These are phyloP conservation scores for Actinidia polygama DNA, from an alignment of 179 eudicot species.

Conservation along the genomic window DNA sequence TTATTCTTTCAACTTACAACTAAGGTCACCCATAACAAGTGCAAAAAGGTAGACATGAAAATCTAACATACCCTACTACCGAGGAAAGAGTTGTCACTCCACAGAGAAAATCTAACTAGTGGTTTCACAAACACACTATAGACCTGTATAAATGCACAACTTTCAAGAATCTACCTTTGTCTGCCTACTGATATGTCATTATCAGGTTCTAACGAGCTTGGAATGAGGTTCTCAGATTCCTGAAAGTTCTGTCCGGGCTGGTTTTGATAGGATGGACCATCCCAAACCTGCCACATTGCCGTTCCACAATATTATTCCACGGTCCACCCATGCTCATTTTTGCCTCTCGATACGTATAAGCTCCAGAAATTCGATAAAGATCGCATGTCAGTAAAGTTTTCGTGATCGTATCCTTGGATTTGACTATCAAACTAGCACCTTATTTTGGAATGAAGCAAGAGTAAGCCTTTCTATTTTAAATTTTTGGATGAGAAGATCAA, in stretches of 20 bases:
- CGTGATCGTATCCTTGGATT: background rate
- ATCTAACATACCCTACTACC: background rate
- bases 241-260: no score
- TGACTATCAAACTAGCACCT: background rate
- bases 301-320: no score
- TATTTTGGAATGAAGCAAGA: background rate
- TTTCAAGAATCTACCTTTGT: no score
- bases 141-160: no score
- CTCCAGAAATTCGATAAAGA: background rate
- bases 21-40: background rate
- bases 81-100: background rate
- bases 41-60: background rate
- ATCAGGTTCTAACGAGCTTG: no score
- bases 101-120: background rate
- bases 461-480: no score
- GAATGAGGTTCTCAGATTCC: no score
- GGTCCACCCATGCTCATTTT: background rate
- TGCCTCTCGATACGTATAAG: background rate
- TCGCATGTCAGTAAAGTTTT: background rate
- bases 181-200: no score
- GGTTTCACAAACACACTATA: background rate
- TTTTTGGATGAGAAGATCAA: no score
- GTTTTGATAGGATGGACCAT: no score
- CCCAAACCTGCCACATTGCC: no score
- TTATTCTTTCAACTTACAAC: background rate